Conservation (phyloP, 257 asterid genomes). For the Avicennia marina region DNA sequence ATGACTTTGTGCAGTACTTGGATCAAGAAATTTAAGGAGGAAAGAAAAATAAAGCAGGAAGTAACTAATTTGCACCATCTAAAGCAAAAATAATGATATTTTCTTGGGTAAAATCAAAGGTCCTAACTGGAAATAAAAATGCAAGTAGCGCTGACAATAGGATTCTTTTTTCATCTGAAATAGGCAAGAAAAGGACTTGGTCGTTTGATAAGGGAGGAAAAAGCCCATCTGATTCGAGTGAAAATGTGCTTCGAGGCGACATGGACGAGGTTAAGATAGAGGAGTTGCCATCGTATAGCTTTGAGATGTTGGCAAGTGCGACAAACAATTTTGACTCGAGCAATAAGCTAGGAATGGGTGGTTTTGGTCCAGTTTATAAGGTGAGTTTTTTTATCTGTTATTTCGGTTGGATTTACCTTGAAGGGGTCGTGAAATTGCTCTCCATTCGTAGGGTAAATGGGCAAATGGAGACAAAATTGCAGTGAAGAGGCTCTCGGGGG, state of each 20-base stretch:
- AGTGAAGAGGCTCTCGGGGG: slow-evolving; percentile 39
- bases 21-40: too few relatives aligned
- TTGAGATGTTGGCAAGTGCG: slow-evolving; percentile 25
- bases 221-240: slow-evolving; percentile 7
- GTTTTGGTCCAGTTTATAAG: slow-evolving; percentile 40
- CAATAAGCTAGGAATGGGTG: slow-evolving; percentile 39
- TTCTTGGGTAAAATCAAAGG: too few relatives aligned
- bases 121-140: too few relatives aligned
- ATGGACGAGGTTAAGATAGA: slow-evolving; percentile 22
- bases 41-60: too few relatives aligned
- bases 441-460: slow-evolving; percentile 25
- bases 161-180: not conserved
- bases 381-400: slow-evolving; percentile 8
- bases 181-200: slow-evolving; percentile 1
- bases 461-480: slow-evolving; percentile 31
- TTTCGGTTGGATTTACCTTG: not conserved
- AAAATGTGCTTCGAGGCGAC: slow-evolving; percentile 12
- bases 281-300: slow-evolving; percentile 32
- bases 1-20: too few relatives aligned
- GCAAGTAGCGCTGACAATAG: not conserved
- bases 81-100: too few relatives aligned
- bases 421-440: not conserved
- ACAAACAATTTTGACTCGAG: slow-evolving; percentile 23
- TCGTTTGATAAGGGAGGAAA: slow-evolving; percentile 6
- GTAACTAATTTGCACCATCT: too few relatives aligned